Evolutionary conservation across 305 asterid species (phyloP), one percentile per base, ranked within the genome.

Genomic region (Withania somnifera): DNA sequence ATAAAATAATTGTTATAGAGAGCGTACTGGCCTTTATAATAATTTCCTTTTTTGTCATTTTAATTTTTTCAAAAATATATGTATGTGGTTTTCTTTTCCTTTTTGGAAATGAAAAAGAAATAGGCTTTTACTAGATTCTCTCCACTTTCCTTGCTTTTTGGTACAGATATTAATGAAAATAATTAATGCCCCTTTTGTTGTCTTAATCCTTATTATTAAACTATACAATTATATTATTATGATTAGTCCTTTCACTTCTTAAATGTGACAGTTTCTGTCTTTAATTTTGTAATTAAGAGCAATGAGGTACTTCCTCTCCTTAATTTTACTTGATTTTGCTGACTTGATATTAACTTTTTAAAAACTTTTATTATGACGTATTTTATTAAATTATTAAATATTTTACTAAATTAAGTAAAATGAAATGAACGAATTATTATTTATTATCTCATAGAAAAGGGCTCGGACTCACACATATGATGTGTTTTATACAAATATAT

Each of bases 41-140:
- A 75, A 88, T 86, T 84, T 86, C 66, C 34, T 84, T 77, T n/a
- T 28, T 57, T 73, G 84, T 22, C 60, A 84, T 53, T 78, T 80
- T 84, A 86, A 88, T 22, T n/a, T n/a, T n/a, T n/a, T 57, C 11
- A 57, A 58, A 4, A 22, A 60, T 30, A 47, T 82, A 87, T 86
- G 84, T 36, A 36, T 4, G 6, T 4, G 6, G 40, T 36, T 79
- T 87, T 87, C 89, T 19, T 4, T 60, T 84, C 6, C 5, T 88
- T 88, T 87, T 77, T 85, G 76, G 88, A 88, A 88, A 86, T 82
- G 83, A 36, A 82, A 82, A 88, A 82, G 84, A 88, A 89, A 85
- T 81, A 87, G 86, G 86, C 88, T 87, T 89, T 88, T 56, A 88
- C 91, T 90, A 88, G 97, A 93, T 92, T 93, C 92, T 87, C 90